Evolutionary conservation across 129 eudicot genomes (phyloP).

Genomic region (Escallonia herrerae): DNA sequence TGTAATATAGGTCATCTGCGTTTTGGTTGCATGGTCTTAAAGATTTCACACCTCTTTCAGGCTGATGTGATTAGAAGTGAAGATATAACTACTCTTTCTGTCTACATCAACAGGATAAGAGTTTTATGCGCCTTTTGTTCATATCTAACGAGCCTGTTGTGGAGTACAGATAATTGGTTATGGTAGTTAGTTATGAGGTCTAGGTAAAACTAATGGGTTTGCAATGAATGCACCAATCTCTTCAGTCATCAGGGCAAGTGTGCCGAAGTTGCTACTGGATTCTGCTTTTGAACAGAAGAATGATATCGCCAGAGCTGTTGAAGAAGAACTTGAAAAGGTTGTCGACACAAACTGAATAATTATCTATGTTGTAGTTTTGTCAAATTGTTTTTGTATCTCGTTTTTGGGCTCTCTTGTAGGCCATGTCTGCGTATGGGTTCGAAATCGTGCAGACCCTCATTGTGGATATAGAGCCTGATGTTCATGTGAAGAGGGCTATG

Average conservation of each 20-base stretch:
- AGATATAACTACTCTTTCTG: too few relatives aligned
- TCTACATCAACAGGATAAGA: too few relatives aligned
- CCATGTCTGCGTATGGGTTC: slow-evolving; percentile 73
- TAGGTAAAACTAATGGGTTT: background rate
- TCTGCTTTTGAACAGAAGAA: slow-evolving; percentile 54
- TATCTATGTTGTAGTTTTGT: background rate
- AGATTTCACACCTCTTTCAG: too few relatives aligned
- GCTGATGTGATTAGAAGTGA: too few relatives aligned
- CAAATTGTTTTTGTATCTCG: background rate
- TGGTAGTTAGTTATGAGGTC: background rate
- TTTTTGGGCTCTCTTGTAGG: slow-evolving; percentile 20
- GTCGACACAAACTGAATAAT: background rate
- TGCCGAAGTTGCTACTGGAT: slow-evolving; percentile 52
- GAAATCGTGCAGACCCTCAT: slow-evolving; percentile 74
- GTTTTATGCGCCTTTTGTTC: too few relatives aligned
- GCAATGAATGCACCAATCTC: slow-evolving; percentile 4
- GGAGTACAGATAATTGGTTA: background rate
- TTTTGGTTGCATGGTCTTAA: too few relatives aligned
- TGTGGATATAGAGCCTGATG: slow-evolving; percentile 69
- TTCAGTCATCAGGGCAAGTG: slow-evolving; percentile 66
- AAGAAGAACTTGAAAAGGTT: slow-evolving; percentile 62
- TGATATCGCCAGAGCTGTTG: slow-evolving; percentile 64
- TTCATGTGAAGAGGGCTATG: slow-evolving; percentile 70
- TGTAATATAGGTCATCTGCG: too few relatives aligned
- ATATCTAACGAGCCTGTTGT: too few relatives aligned